These are phyloP conservation scores for Volvox reticuliferus DNA, from an alignment of 139 green algal genomes.

Conservation along the genomic window DNA sequence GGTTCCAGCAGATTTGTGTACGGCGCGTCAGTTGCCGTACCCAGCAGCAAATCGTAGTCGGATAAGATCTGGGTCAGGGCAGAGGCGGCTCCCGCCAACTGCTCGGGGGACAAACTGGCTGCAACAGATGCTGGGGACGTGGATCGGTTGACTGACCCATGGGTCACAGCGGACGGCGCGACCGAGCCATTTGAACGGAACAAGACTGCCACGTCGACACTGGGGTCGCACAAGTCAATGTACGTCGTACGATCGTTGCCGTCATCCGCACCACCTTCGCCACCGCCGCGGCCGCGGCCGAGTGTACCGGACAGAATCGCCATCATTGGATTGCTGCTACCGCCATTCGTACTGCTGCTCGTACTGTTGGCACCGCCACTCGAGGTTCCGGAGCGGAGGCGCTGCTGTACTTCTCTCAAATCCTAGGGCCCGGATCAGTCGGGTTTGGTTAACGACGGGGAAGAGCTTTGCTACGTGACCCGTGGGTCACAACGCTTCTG, in stretches of 20 bases:
- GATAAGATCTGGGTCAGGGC: slow-evolving; percentile 51
- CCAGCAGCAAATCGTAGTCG: slow-evolving; percentile 66
- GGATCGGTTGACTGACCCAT: background rate
- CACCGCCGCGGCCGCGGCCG: background rate
- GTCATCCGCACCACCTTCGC: background rate
- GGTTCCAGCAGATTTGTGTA: slow-evolving; percentile 69
- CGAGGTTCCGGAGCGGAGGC: background rate
- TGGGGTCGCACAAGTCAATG: slow-evolving; percentile 36
- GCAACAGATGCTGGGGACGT: background rate
- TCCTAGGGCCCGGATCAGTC: background rate
- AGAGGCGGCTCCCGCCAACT: slow-evolving; percentile 52
- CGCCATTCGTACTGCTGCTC: background rate
- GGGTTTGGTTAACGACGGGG: too few species aligned
- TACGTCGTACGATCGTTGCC: background rate
- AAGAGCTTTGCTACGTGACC: too few species aligned
- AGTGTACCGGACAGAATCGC: background rate
- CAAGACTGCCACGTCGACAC: slow-evolving; percentile 13
- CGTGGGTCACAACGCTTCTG: too few species aligned
- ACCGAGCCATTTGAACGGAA: background rate
- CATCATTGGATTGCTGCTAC: slow-evolving; percentile 14
- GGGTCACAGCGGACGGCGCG: background rate
- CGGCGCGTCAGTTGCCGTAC: slow-evolving; percentile 41
- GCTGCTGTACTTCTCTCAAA: slow-evolving; percentile 1
- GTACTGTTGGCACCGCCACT: background rate
- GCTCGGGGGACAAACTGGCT: background rate